A percentile compares a stretch with the other conserved stretches of the same genome.
Conservation (phyloP, 148 eudicot species). For the Nepenthes gracilis region DNA sequence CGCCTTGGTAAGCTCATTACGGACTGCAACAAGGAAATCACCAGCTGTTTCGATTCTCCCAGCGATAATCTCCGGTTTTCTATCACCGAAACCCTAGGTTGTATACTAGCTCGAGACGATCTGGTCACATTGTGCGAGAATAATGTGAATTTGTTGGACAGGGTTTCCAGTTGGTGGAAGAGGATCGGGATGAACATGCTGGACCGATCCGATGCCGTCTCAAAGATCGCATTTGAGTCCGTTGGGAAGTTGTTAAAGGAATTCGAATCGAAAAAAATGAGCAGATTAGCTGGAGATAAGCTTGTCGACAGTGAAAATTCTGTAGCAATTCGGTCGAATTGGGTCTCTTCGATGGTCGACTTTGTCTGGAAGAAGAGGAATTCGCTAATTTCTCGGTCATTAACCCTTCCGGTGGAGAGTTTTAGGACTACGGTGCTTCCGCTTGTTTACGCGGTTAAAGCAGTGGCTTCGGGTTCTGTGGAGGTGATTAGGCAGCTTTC, state of each 20-base stretch:
- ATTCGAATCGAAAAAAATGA: constrained; percentile 83
- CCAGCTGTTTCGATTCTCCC: constrained; percentile 53
- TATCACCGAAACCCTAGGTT: constrained; percentile 82
- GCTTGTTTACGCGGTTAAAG: constrained; percentile 79
- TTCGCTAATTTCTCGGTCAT: constrained; percentile 70
- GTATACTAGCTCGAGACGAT: constrained; percentile 78
- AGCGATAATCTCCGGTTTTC: constrained; percentile 57
- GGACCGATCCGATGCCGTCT: constrained; percentile 58
- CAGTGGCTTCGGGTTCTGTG: constrained; percentile 80
- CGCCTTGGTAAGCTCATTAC: constrained; percentile 49
- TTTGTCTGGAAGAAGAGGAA: constrained; percentile 75
- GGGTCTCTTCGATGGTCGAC: constrained; percentile 86
- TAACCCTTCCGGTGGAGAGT: constrained; percentile 74
- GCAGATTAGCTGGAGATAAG: constrained; percentile 91
- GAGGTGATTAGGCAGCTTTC: constrained; percentile 69
- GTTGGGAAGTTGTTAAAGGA: constrained; percentile 87
- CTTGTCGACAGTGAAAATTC: constrained; percentile 93
- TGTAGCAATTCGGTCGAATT: constrained; percentile 78
- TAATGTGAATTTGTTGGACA: constrained; percentile 61
- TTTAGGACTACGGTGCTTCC: constrained; percentile 73
- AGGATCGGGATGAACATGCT: constrained; percentile 74
- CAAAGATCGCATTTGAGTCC: constrained; percentile 75
- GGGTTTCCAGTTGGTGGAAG: constrained; percentile 77
- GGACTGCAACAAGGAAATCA: constrained; percentile 44
- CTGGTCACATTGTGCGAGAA: constrained; percentile 71